Conservation (phyloP, 2,329 filamentous ascomycete species). For the Trichoderma simmonsii region DNA sequence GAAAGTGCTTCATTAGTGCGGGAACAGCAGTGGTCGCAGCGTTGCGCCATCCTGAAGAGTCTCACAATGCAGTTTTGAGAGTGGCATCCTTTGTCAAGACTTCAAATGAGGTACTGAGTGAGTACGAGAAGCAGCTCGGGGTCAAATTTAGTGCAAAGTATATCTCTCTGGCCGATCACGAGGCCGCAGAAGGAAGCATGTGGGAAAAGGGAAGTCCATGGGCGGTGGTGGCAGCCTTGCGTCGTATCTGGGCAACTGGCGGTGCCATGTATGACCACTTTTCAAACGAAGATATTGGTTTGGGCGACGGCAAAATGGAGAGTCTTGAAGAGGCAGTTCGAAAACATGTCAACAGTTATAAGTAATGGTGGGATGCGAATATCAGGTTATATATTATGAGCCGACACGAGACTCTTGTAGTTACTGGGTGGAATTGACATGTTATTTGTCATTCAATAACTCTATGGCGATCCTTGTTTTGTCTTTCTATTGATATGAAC, state of each 20-base stretch:
- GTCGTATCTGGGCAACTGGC: background rate
- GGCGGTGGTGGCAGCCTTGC: background rate
- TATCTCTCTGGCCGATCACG: background rate
- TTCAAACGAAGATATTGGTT: background rate
- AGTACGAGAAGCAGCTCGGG: background rate
- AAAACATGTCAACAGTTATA: background rate
- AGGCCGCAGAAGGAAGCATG: background rate
- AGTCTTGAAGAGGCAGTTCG: background rate
- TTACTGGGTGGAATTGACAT: background rate
- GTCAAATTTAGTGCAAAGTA: background rate
- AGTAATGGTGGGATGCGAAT: background rate
- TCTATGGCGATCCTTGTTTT: too few relatives aligned
- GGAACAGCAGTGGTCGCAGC: background rate
- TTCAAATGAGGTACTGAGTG: background rate
- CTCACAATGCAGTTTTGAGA: background rate
- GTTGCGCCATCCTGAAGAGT: background rate
- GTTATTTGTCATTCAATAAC: background rate
- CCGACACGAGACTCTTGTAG: background rate
- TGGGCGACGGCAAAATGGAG: background rate
- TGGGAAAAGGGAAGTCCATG: background rate
- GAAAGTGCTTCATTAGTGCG: background rate
- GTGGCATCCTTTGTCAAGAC: background rate
- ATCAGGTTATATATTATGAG: background rate
- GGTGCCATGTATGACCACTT: background rate
- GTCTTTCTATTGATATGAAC: too few relatives aligned